Evolutionary conservation across 495 filamentous ascomycete genomes (phyloP), one percentile per base, ranked within the genome.

Genomic region (Penicillium antarcticum): DNA sequence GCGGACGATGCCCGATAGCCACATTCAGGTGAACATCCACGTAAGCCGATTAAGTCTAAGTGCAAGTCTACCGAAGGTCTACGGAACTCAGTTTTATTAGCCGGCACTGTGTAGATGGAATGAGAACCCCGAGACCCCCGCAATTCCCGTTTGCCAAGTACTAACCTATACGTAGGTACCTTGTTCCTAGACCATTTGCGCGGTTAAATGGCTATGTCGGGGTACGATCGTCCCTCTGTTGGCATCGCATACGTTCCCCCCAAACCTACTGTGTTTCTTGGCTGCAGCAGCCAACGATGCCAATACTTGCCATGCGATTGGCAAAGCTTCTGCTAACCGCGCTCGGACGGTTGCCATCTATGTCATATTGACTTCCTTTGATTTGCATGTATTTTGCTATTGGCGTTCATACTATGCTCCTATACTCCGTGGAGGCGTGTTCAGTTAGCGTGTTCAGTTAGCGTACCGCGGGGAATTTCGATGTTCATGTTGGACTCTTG

Each of bases 281-380:
- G 45, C 53, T 38, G 39, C 35, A 38, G 39, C 26, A 0, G 26
- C 26, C 26, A 7, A 6, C 26, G 7, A 29, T 46, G 47, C 53
- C 57, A 38, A 49, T 39, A 44, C 40, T 38, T 23, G 41, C 45
- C 49, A 21, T 18, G 33, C 14, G n/a, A 56, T 56, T 58, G 58
- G 44, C 55, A 55, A 50, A 61, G 55, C 58, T 61, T 58, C 26
- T 61, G 29, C n/a, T 33, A 16, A 50, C 48, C 21, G 6, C 37
- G 46, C 29, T 26, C 38, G n/a, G 43, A 45, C 32, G 44, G 19
- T 12, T 23, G 17, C 42, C 17, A 29, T n/a, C 19, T 26, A 26
- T 26, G 34, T 31, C n/a, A 23, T 26, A 17, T 18, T 36, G 10
- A 24, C 29, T 12, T 16, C n/a, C 37, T 42, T 42, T 4, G 45